Conservation (phyloP, 345 rosid species). For the Populus alba region DNA sequence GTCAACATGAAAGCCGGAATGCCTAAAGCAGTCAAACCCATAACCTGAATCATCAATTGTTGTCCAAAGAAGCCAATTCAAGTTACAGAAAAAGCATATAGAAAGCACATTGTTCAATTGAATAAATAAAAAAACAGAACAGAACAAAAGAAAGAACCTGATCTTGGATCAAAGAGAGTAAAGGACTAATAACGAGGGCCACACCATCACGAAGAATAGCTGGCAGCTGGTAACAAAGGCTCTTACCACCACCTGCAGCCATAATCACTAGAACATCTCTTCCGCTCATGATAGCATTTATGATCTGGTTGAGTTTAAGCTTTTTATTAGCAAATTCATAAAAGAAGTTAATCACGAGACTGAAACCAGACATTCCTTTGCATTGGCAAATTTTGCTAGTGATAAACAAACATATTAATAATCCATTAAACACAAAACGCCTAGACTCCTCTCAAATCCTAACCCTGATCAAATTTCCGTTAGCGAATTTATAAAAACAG, state of each 20-base stretch:
- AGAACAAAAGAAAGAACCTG: slow-evolving; percentile 48
- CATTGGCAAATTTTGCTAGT: not conserved
- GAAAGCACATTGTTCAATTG: not conserved
- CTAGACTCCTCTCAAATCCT: too few species aligned
- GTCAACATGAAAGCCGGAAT: slow-evolving; percentile 83
- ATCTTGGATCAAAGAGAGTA: slow-evolving; percentile 91
- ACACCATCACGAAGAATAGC: slow-evolving; percentile 68
- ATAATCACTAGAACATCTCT: slow-evolving; percentile 86
- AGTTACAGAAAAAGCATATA: not conserved
- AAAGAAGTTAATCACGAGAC: not conserved
- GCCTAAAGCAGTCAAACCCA: slow-evolving; percentile 85
- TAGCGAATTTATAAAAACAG: too few species aligned
- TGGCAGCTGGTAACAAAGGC: slow-evolving; percentile 96
- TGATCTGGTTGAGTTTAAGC: slow-evolving; percentile 40
- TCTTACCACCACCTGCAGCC: slow-evolving; percentile 99
- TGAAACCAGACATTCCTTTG: not conserved
- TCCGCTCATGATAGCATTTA: slow-evolving; percentile 79
- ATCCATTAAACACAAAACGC: not conserved
- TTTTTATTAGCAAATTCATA: slow-evolving; percentile 8
- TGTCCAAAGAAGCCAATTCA: slow-evolving; percentile 1
- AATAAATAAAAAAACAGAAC: not conserved
- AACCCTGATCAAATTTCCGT: too few species aligned
- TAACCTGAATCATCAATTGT: slow-evolving; percentile 51
- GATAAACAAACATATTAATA: not conserved
- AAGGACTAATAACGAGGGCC: slow-evolving; percentile 86